Evolutionary conservation across 441 rosid genomes (phyloP).

Genomic region (Biscutella auriculata): DNA sequence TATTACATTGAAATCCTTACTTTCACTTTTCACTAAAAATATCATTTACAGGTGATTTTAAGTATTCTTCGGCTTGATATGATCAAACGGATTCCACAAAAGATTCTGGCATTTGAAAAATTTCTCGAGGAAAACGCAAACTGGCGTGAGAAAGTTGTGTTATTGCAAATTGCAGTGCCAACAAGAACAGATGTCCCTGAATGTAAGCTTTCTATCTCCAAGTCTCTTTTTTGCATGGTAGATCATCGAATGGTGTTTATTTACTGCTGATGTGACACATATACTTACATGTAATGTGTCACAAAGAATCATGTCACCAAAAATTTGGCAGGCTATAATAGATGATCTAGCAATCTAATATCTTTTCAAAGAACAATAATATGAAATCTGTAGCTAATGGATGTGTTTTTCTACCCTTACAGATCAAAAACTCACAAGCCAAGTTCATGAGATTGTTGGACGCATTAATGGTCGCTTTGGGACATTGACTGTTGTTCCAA

Average conservation of each 20-base stretch:
- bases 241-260: background rate
- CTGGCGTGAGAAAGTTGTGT: slow-evolving; percentile 97
- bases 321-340: background rate
- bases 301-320: background rate
- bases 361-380: background rate
- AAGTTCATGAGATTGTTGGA: slow-evolving; percentile 99
- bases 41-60: slow-evolving; percentile 95
- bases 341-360: background rate
- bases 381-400: background rate
- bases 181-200: slow-evolving; percentile 99
- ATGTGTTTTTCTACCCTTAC: slow-evolving; percentile 10
- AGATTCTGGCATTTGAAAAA: slow-evolving; percentile 94
- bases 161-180: slow-evolving; percentile 97
- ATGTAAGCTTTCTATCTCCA: slow-evolving; percentile 43
- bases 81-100: slow-evolving; percentile 99
- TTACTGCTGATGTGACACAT: background rate
- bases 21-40: too few species aligned
- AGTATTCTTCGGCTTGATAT: slow-evolving; percentile 99
- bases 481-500: slow-evolving; percentile 84
- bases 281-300: background rate
- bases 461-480: slow-evolving; percentile 99
- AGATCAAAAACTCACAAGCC: slow-evolving; percentile 99
- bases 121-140: slow-evolving; percentile 86
- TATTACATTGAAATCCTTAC: too few species aligned
- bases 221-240: background rate